Evolutionary conservation across 108 stramenopile species (phyloP), one percentile per base, ranked within the genome.

Genomic region (Mediolabrus comicus): DNA sequence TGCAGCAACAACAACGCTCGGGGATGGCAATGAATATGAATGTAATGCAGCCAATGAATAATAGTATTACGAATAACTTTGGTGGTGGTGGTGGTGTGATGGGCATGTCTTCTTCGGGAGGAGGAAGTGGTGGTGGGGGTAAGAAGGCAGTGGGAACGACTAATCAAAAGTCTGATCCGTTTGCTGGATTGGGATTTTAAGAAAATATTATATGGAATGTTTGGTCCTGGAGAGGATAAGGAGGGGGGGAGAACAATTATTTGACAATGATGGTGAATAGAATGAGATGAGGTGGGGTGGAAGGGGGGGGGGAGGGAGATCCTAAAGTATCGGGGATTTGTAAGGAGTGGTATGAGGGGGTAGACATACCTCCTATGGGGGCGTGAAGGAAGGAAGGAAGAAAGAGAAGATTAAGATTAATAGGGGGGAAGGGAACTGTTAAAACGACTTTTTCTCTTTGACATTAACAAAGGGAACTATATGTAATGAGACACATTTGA

Each of bases 151-250:
- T 30, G 30, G 53, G 53, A 41, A 9, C 35, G 24, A 38, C 32
- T 12, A 49, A 10, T 69, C 60, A 68, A 41, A 69, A 77, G 62
- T 33, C 59, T 2, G 75, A 77, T 64, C 75, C 75, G 4, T 77
- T 77, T 58, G 75, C 75, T 10, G 76, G 76, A 22, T 65, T 70
- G 56, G 75, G 75, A 14, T 75, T 75, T 39, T 75, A 67, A 31
- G 31, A 28, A 41, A n/a, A n/a, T n/a, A n/a, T n/a, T n/a, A n/a
- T n/a, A n/a, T n/a, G n/a, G n/a, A n/a, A n/a, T n/a, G n/a, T n/a
- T n/a, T n/a, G n/a, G n/a, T n/a, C n/a, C n/a, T n/a, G n/a, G n/a
- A n/a, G n/a, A 4, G n/a, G 3, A 17, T 43, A 41, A 3, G 4
- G 41, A 41, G 16, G 16, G 41, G 41, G 3, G 36, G 10, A 2